Percentiles rank a stretch among this genome's conserved stretches.
phyloP scores from a whole-genome alignment of 176 grass and related monocot genomes.

The Oryza nivara region DNA sequence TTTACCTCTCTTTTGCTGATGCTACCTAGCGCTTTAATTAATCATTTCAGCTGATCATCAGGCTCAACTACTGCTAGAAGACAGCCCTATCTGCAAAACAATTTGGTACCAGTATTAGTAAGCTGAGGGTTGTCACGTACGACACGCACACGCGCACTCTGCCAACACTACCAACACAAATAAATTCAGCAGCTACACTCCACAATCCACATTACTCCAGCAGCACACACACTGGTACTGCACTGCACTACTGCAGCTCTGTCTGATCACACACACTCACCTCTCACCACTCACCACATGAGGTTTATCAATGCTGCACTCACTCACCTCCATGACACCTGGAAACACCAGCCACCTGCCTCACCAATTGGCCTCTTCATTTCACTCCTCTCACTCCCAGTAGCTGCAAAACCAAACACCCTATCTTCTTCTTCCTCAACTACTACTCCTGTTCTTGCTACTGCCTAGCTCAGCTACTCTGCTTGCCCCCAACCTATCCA shows the following conservation, averaged over 20 bases:
- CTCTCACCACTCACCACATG: slow-evolving; percentile 11
- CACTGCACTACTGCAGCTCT: background rate
- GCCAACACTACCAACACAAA: slow-evolving; percentile 2
- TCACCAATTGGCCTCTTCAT: background rate
- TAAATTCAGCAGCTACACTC: background rate
- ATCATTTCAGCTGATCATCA: too few species aligned
- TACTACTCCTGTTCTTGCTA: background rate
- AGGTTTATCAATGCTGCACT: slow-evolving; percentile 38
- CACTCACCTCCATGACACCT: slow-evolving; percentile 3
- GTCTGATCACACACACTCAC: background rate
- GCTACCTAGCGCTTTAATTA: too few species aligned
- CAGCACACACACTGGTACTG: background rate
- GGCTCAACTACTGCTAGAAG: too few species aligned
- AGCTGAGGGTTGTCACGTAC: background rate
- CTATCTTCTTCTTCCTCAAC: background rate
- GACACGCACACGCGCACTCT: slow-evolving; percentile 40
- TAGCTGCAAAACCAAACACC: background rate
- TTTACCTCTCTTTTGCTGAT: too few species aligned
- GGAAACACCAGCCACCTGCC: background rate
- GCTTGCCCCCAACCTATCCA: background rate
- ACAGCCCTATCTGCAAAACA: too few species aligned
- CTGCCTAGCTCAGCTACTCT: background rate
- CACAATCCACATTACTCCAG: background rate
- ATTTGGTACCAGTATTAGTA: too few species aligned
- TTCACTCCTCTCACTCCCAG: background rate